Base-by-base conservation (phyloP, 2,329 filamentous ascomycete species). In the Aspergillus texensis region DNA sequence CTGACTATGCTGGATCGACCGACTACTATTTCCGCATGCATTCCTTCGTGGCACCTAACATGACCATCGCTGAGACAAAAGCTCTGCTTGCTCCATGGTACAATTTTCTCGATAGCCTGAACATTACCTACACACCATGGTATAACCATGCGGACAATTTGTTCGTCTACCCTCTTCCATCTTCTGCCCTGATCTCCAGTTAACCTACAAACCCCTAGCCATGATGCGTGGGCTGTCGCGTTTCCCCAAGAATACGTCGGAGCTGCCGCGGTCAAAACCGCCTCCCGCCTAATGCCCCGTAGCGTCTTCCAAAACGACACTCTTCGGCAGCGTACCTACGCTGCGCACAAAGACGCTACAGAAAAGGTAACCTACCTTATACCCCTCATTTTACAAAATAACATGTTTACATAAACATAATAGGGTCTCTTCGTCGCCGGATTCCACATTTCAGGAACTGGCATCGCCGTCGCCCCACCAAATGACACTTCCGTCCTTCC, bases 21-120 rank as follows among this genome's bases (percentile, higher is more conserved):
- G 66, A 71, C 46, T 71, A 68, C 21, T 70, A 72, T 50, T 71
- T 72, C 65, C 67, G 70, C 36, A 72, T 71, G 64, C 56, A 70
- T 24, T 72, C 70, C 0, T 69, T 71, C 12, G 46, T 72, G 3
- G 70, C 68, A 0, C 69, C 68, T 0, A 68, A 71, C n/a, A 71
- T 68, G 65, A 67, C 55, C 12, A 52, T 72, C 30, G 21, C 65
- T 1, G 60, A 70, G 60, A 72, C 69, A 9, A 36, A 68, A 56
- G 30, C 52, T 2, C 62, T 72, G 11, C 54, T 71, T 8, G 61
- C 60, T 41, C 70, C 69, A 3, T 71, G 67, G 66, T 72, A 70
- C 28, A 54, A 65, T 21, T 48, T 58, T 39, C 67, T 71, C 1
- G 60, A 71, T 34, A 56, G n/a, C 26, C 57, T 68, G 12, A 66